A percentile compares a stretch with the other conserved stretches of the same genome.
Conservation (phyloP, 345 rosid genomes). For the Populus davidiana region DNA sequence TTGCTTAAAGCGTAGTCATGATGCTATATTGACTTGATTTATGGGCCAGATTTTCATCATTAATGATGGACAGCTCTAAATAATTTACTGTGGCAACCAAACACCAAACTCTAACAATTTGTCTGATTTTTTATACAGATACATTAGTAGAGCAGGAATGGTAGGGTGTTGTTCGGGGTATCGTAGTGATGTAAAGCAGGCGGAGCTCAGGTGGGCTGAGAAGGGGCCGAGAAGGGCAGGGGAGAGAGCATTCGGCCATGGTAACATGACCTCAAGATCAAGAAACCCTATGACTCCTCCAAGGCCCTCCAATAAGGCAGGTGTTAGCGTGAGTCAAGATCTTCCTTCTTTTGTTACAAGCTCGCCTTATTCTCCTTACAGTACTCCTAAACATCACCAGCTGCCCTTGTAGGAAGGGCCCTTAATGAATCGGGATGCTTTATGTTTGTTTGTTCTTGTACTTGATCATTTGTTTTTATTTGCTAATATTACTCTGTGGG, state of each 20-base stretch:
- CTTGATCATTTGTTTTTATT: background rate
- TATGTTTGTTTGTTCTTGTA: background rate
- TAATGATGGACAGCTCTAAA: background rate
- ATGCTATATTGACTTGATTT: no score
- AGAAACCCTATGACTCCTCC: conserved; percentile 26
- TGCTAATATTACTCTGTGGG: background rate
- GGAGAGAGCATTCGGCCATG: conserved; percentile 26
- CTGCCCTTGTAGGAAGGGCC: conserved; percentile 26
- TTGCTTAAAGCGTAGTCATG: no score
- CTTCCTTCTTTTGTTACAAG: conserved; percentile 31
- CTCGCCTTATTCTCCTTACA: conserved; percentile 31
- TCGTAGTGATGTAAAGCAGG: conserved; percentile 40
- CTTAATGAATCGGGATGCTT: background rate
- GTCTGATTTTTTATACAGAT: conserved; percentile 26
- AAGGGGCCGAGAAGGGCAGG: conserved; percentile 51
- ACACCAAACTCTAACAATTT: background rate
- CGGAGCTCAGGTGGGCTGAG: conserved; percentile 67
- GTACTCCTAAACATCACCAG: conserved; percentile 28
- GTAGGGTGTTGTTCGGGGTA: conserved; percentile 43
- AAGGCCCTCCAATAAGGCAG: conserved; percentile 5
- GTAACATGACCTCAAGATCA: conserved; percentile 29
- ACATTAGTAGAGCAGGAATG: conserved; percentile 52
- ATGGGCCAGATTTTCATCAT: background rate
- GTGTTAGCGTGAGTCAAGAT: background rate
- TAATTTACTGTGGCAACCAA: background rate